A percentile compares a stretch with the other conserved stretches of the same genome.
These are phyloP conservation scores for Balamuthia mandrillaris DNA, from an alignment of 208 protist genomes.

Conservation along the genomic window DNA sequence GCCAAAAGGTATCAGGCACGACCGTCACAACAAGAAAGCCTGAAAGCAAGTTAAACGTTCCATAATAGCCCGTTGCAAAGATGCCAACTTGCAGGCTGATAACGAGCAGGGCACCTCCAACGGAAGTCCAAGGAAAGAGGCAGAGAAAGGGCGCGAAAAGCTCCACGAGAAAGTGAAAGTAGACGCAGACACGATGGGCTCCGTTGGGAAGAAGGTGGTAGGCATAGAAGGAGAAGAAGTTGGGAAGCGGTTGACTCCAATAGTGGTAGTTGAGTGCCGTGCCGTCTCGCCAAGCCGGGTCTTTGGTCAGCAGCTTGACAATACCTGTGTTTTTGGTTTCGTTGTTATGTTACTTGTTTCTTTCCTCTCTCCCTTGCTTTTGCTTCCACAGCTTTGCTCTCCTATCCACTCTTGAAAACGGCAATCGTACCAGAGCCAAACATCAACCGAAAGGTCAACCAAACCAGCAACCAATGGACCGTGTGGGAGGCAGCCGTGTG, in stretches of 20 bases:
- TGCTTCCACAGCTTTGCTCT: too few relatives aligned
- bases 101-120: not conserved
- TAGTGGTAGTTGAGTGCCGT: not conserved
- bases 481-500: not conserved
- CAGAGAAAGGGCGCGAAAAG: not conserved
- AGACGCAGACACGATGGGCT: not conserved
- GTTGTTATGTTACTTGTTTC: not conserved
- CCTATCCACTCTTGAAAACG: too few relatives aligned
- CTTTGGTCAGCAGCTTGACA: not conserved
- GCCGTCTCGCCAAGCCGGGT: not conserved
- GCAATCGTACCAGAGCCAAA: not conserved
- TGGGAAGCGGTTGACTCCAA: not conserved
- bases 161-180: not conserved
- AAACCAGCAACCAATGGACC: not conserved
- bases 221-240: not conserved
- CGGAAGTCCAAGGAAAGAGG: not conserved
- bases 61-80: not conserved
- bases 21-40: not conserved
- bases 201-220: not conserved
- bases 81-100: not conserved
- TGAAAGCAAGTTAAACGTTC: not conserved
- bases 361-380: too few relatives aligned
- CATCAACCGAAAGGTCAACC: not conserved
- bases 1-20: not conserved
- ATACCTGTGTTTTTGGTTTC: not conserved